Base-by-base conservation (phyloP, 306 rosid genomes). In the Trifolium pratense region DNA sequence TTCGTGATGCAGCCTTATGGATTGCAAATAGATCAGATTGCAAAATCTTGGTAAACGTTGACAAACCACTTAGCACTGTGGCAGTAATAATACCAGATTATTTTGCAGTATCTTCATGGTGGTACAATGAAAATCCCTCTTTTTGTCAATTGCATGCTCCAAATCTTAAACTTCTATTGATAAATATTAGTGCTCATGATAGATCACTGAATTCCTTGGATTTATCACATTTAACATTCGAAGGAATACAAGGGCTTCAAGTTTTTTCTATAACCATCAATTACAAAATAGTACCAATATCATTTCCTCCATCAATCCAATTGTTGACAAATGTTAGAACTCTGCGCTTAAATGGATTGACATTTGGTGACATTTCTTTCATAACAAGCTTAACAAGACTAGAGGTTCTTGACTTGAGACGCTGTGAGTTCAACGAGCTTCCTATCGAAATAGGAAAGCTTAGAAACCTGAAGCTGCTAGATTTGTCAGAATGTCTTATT, bases 81-180 rank as follows among this genome's bases (percentile, higher is more conserved):
- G 51, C 36, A 6, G 46, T 58, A 26, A 53, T 16, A 48, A 8
- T 3, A 57, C 43, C 31, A 32, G 64, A 12, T 9, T 66, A 9
- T 75, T 76, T 76, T 67, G 68, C 51, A 12, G 6, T 76, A 56
- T 56, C 80, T 6, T 56, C 74, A 18, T 67, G 74, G 74, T 18
- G 64, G 64, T 26, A 53, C 18, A 56, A 7, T 5, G 31, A 8
- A 42, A 55, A 31, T 52, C 14, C 6, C 20, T 7, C 34, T 12
- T 23, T 43, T 18, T 13, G 13, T 42, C 51, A 55, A 67, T 9
- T 66, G 21, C 39, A 25, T 17, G 74, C 68, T 71, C 73, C 82
- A 71, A 71, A 56, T 31, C 78, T 78, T 56, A 26, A 78, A 2
- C 29, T 64, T 7, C 51, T 78, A 1, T 3, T 63, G 26, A 3